Percentiles rank a stretch among this genome's conserved stretches.
Conservation (phyloP, 192 early-diverging fungal species). For the Backusella morwellensis region DNA sequence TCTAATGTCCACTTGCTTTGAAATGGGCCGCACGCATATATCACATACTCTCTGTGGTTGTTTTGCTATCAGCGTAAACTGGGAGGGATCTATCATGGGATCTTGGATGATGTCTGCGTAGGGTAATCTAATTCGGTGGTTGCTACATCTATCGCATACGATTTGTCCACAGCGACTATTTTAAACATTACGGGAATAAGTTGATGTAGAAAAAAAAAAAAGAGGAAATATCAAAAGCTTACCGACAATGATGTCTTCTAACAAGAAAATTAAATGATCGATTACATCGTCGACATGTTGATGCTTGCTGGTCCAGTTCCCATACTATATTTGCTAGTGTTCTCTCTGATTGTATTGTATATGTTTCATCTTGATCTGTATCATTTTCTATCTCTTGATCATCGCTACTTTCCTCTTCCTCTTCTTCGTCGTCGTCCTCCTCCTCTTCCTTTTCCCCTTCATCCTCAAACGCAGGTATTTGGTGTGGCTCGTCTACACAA, state of each 20-base stretch:
- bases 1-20: constrained; percentile 10
- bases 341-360: constrained; percentile 6
- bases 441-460: neutral
- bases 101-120: constrained; percentile 45
- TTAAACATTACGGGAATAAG: too few relatives aligned
- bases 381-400: neutral
- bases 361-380: neutral
- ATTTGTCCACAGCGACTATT: constrained; percentile 79
- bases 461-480: neutral
- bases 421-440: too few relatives aligned
- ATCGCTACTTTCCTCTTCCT: too few relatives aligned
- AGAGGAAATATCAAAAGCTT: neutral
- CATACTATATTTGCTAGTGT: constrained; percentile 41
- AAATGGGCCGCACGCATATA: constrained; percentile 14
- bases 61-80: constrained; percentile 19
- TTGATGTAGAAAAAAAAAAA: too few relatives aligned
- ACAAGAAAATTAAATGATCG: constrained; percentile 74
- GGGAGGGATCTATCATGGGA: constrained; percentile 25
- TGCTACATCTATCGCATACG: constrained; percentile 80
- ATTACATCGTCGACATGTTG: constrained; percentile 64
- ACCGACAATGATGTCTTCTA: constrained; percentile 82
- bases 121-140: constrained; percentile 50
- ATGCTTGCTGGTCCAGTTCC: constrained; percentile 75
- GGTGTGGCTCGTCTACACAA: neutral
- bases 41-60: constrained; percentile 24